A percentile compares a stretch with the other conserved stretches of the same genome.
phyloP scores from a whole-genome alignment of 2,329 filamentous ascomycete genomes.

The Aspergillus sp. region DNA sequence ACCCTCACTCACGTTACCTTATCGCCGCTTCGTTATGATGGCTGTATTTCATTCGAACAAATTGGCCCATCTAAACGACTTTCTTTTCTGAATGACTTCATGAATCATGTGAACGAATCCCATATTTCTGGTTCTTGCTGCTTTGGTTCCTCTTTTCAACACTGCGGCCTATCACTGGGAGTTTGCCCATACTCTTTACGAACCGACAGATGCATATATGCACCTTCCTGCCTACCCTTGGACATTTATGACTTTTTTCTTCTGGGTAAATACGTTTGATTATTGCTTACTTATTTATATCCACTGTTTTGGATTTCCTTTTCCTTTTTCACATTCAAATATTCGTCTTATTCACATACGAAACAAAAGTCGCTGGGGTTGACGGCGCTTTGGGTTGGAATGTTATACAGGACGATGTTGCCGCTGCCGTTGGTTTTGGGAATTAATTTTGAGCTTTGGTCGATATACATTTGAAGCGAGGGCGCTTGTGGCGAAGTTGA shows the following conservation, averaged over 20 bases:
- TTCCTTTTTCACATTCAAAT: conserved; percentile 1
- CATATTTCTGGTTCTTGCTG: neutral
- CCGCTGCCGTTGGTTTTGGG: conserved; percentile 2
- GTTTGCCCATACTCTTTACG: neutral
- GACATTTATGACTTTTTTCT: conserved; percentile 7
- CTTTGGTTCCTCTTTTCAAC: neutral
- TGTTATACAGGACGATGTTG: conserved; percentile 5
- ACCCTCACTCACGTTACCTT: neutral
- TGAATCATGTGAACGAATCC: conserved; percentile 7
- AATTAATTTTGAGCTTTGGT: conserved; percentile 2
- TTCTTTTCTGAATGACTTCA: conserved; percentile 4
- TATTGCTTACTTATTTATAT: conserved; percentile 6
- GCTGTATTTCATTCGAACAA: neutral
- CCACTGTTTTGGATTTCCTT: neutral
- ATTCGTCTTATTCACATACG: conserved; percentile 3
- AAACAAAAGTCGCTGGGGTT: conserved; percentile 12
- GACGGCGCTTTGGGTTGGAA: conserved; percentile 8
- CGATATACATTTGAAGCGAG: conserved; percentile 18
- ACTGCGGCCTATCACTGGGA: neutral
- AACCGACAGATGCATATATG: conserved; percentile 1
- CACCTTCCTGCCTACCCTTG: neutral
- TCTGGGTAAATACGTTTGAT: conserved; percentile 25
- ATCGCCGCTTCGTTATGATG: neutral
- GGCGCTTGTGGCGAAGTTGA: conserved; percentile 34
- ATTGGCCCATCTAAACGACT: conserved; percentile 6